A percentile compares a stretch with the other conserved stretches of the same genome.
Conservation (phyloP, 805 yeast genomes). For the Henningerozyma blattae region DNA sequence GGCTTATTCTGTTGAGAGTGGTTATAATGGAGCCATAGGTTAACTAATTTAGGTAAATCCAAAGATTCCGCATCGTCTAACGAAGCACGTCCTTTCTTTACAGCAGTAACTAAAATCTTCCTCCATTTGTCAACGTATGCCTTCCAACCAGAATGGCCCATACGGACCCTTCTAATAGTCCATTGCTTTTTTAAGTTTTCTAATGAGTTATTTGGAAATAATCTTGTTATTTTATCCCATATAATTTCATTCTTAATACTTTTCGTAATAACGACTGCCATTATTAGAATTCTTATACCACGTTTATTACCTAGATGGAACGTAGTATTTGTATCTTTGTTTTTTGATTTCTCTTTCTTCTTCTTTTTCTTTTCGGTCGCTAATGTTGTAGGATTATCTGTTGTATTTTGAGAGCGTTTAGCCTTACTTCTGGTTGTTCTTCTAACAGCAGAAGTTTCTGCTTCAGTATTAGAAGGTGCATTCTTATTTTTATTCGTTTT, state of each 20-base stretch:
- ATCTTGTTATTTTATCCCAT: conserved; percentile 47
- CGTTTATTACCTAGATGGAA: conserved; percentile 24
- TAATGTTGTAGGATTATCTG: too few species aligned
- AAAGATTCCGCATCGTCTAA: conserved; percentile 37
- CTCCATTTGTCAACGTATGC: conserved; percentile 53
- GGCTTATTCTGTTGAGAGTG: conserved; percentile 10
- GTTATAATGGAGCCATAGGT: conserved; percentile 55
- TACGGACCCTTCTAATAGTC: conserved; percentile 44
- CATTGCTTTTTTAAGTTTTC: conserved; percentile 49
- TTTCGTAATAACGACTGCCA: conserved; percentile 57
- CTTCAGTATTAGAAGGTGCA: background rate
- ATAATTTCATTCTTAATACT: conserved; percentile 50
- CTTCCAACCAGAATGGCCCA: conserved; percentile 47
- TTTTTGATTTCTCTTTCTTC: background rate
- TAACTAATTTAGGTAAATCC: conserved; percentile 40
- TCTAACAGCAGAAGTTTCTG: background rate
- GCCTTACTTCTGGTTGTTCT: background rate
- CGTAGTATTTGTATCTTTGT: background rate
- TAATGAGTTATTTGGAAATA: conserved; percentile 31
- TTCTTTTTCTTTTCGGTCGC: conserved; percentile 1
- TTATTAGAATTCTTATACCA: conserved; percentile 44
- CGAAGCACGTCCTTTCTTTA: conserved; percentile 41
- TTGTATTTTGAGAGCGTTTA: conserved; percentile 1
- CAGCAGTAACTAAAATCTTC: conserved; percentile 43
- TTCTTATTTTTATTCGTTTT: background rate